Evolutionary conservation across 495 filamentous ascomycete genomes (phyloP).

Genomic region (Bacidia rubella): DNA sequence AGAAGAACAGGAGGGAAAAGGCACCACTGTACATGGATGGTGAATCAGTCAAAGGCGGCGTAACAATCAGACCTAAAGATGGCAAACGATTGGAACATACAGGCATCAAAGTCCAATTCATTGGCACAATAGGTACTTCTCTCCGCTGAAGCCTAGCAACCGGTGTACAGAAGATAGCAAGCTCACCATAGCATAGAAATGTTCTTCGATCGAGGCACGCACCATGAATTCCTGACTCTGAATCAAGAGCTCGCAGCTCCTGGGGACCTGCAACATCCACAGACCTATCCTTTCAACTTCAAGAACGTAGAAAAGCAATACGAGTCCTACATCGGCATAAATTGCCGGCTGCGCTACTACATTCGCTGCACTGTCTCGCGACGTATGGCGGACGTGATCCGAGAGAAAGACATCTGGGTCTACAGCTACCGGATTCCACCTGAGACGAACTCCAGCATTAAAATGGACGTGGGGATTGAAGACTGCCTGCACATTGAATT

Average conservation of each 20-base stretch:
- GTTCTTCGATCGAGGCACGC: conserved; percentile 98
- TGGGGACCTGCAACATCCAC: conserved; percentile 94
- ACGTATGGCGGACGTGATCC: conserved; percentile 92
- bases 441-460: conserved; percentile 95
- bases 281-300: conserved; percentile 99
- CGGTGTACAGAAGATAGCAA: not conserved
- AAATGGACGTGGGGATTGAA: conserved; percentile 99
- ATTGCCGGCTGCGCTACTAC: conserved; percentile 97
- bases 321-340: conserved; percentile 99
- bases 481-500: conserved; percentile 99
- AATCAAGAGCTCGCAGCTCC: conserved; percentile 93
- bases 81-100: conserved; percentile 96
- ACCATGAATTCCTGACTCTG: conserved; percentile 96
- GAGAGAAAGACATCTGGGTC: conserved; percentile 99
- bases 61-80: conserved; percentile 94
- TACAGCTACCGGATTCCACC: conserved; percentile 98
- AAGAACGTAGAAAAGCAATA: conserved; percentile 99
- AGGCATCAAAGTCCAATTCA: conserved; percentile 99
- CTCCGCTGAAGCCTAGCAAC: not conserved
- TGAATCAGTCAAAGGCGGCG: conserved; percentile 90
- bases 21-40: conserved; percentile 95
- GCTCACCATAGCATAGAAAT: conserved; percentile 50
- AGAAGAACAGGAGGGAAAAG: conserved; percentile 94
- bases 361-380: conserved; percentile 91
- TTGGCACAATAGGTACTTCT: conserved; percentile 79